These are phyloP conservation scores for Colletotrichum sp. DNA, from an alignment of 2,329 filamentous ascomycete genomes.

Conservation along the genomic window DNA sequence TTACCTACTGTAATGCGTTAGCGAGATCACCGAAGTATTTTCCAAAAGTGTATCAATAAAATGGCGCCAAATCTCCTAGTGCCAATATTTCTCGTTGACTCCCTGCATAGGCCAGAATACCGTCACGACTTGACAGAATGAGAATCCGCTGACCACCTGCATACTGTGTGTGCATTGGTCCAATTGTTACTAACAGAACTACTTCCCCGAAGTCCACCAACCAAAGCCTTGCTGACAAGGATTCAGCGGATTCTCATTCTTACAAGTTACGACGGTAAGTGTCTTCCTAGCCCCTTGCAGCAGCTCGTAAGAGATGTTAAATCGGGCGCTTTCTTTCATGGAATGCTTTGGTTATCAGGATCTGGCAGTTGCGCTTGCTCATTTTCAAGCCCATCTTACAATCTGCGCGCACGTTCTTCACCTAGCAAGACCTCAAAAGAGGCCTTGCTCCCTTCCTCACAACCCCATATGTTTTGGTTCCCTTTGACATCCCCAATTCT, in stretches of 20 bases:
- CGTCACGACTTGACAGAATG: no score
- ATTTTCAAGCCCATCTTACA: neutral
- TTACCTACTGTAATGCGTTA: neutral
- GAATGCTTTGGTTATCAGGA: neutral
- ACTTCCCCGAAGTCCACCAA: no score
- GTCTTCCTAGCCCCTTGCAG: neutral
- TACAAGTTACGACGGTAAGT: neutral
- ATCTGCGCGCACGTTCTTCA: neutral
- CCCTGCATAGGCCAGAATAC: neutral
- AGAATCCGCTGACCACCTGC: no score
- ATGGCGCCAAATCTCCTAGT: neutral
- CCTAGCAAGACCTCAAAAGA: neutral
- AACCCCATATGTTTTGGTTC: neutral
- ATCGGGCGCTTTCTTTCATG: neutral
- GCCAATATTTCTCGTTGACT: neutral
- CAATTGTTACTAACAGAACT: no score
- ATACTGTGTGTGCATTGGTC: no score
- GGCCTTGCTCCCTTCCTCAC: neutral
- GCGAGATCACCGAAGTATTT: neutral
- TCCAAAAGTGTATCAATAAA: neutral
- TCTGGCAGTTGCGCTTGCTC: neutral
- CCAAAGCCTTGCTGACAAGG: no score
- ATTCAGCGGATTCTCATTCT: no score
- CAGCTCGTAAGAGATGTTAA: neutral
- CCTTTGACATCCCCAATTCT: neutral